Conservation (phyloP, 352 stramenopile genomes). For the Phytophthora cryptogea region DNA sequence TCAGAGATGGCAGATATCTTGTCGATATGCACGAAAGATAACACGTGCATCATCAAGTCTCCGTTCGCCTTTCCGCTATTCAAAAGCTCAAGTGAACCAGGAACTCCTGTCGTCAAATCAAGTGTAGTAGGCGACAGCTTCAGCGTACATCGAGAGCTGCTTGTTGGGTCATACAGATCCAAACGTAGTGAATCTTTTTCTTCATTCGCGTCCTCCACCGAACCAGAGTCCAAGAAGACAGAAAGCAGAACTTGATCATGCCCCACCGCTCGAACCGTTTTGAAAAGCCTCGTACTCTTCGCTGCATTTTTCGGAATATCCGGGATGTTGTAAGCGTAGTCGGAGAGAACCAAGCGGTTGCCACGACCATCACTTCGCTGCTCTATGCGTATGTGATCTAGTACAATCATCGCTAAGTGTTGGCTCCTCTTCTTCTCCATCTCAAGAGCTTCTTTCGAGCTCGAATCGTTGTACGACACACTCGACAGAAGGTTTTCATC, state of each 20-base stretch:
- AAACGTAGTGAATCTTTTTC: constrained; percentile 12
- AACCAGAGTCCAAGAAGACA: constrained; percentile 16
- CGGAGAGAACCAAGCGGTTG: constrained; percentile 53
- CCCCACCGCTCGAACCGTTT: constrained; percentile 46
- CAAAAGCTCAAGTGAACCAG: constrained; percentile 4
- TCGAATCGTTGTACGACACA: neutral
- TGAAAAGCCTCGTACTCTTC: constrained; percentile 41
- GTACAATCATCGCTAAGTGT: constrained; percentile 43
- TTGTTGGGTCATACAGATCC: constrained; percentile 54
- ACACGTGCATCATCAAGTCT: constrained; percentile 44
- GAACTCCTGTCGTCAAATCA: constrained; percentile 17
- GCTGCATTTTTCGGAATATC: neutral
- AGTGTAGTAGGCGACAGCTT: constrained; percentile 9
- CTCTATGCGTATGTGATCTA: constrained; percentile 65
- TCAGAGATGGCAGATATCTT: constrained; percentile 16
- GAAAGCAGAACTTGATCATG: constrained; percentile 46
- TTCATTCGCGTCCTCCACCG: neutral
- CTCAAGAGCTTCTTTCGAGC: neutral
- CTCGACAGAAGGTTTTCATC: constrained; percentile 28
- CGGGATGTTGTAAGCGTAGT: constrained; percentile 29
- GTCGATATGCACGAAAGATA: constrained; percentile 44
- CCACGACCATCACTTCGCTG: constrained; percentile 48
- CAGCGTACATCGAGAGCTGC: constrained; percentile 35
- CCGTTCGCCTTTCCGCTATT: neutral
- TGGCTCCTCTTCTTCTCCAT: constrained; percentile 14